phyloP scores from a whole-genome alignment of 2,329 filamentous ascomycete species.

The Tolypocladium pustulatum region DNA sequence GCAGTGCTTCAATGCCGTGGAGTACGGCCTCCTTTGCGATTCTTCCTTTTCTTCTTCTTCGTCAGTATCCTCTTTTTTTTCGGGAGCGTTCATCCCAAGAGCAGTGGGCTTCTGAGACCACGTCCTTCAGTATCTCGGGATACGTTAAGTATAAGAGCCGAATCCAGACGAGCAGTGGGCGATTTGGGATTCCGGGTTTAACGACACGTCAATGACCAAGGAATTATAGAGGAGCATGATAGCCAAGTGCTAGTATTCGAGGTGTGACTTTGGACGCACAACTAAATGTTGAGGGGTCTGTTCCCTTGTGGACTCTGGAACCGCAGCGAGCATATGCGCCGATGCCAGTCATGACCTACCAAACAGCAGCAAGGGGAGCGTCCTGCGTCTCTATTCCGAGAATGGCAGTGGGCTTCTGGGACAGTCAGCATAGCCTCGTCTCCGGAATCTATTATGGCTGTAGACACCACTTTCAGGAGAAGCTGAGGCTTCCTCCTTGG shows the following conservation, averaged over 20 bases:
- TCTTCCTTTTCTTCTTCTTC: too few species aligned
- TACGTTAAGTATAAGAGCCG: too few species aligned
- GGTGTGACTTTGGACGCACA: too few species aligned
- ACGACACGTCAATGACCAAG: neutral
- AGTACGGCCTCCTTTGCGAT: neutral
- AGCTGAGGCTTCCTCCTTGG: neutral
- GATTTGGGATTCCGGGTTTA: too few species aligned
- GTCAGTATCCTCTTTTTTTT: too few species aligned
- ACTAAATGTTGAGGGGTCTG: neutral
- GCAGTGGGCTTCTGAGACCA: too few species aligned
- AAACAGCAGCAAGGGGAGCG: neutral
- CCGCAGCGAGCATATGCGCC: constrained; percentile 7
- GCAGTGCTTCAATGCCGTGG: neutral
- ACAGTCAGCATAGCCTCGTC: too few species aligned
- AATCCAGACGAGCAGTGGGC: too few species aligned
- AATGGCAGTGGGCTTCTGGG: neutral
- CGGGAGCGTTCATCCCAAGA: too few species aligned
- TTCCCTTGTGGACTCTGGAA: constrained; percentile 2
- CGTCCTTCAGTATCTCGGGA: too few species aligned
- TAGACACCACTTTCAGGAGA: neutral
- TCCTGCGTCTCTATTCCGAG: neutral
- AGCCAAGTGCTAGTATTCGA: neutral
- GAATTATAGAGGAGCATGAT: too few species aligned
- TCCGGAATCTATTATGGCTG: neutral
- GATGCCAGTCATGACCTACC: constrained; percentile 3